Evolutionary conservation across 208 protist genomes (phyloP), one percentile per base, ranked within the genome.

Genomic region (Trypanosoma lewisi): DNA sequence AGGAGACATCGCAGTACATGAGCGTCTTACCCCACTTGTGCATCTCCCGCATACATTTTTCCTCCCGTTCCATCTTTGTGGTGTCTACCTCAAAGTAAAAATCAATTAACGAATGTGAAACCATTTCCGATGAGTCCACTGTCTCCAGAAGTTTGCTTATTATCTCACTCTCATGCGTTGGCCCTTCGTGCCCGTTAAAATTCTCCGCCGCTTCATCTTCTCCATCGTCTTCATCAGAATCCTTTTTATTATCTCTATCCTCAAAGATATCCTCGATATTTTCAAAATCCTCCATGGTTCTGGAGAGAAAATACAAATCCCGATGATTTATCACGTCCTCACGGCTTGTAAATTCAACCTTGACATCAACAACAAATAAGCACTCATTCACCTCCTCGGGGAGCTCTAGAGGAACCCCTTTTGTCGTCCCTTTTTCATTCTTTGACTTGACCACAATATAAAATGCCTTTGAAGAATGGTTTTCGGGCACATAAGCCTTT

Each of bases 1-100:
- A 77, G 2, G 61, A 21, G 11, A 85, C 80, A 44, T 84, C 77
- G 27, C 57, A 49, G 57, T 80, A 81, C 23, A 56, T 36, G 7
- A 70, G 9, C 25, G 27, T n/a, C 33, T 67, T 47, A 27, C 23
- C 17, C 59, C 65, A 71, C 5, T 58, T 25, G 4, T 36, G 45
- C 25, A 71, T n/a, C 7, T 39, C 44, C 31, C 36, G 7, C 1
- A 7, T 41, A 37, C 16, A n/a, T 31, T 55, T 23, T 7, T 33
- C 30, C 19, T 11, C 48, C 31, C n/a, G 31, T 4, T 25, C 2
- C 11, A 28, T 4, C 21, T 34, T 36, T 16, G 19, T 23, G 17
- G 44, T 7, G 25, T 58, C 48, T 12, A 71, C 21, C 28, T 71
- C 55, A 31, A 71, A 64, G 49, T 71, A 71, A 51, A 71, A 71